Evolutionary conservation across 805 yeast genomes (phyloP), one percentile per base, ranked within the genome.

Genomic region (Cyberlindnera nakhonratchasimensis): DNA sequence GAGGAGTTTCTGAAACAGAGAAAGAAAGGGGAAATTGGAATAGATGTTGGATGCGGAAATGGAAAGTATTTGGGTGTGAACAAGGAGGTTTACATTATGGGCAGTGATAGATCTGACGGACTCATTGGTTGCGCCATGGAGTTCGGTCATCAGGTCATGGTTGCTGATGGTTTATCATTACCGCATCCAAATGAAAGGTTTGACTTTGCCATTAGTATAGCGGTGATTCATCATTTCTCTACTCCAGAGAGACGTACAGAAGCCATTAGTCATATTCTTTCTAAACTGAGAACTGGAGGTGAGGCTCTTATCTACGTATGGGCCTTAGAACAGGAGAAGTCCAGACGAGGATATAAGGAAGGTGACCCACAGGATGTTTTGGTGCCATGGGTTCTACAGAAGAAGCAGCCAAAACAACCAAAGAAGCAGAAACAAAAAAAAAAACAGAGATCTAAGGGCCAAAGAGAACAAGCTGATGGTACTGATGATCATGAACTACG

Each of bases 31-130:
- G 65, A 82, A 1, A 48, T 91, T 1, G 99, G 99, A 1, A 70
- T 89, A 22, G 99, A 93, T 65, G 87, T 91, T 17, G 99, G 99
- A 0, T 91, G 98, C 62, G 99, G 99, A 3, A 93, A 93, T 61
- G 99, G 99, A 2, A 93, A 93, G 59, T 93, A 93, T 59, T 62
- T 91, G 30, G 75, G 74, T 2, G 74, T 89, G 11, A 90, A 91
- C 61, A 69, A 74, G 8, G 71, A 83, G 34, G 61, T 91, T 4
- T 82, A 62, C 55, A 72, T 90, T 22, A 61, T 91, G 14, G 98
- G 96, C 1, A 69, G 77, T 20, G 91, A 83, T 48, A 71, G 83
- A 40, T 85, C 93, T 1, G 75, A 74, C 34, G 90, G 91, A 0
- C 64, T 86, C 29, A 71, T 85, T 11, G 62, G 61, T 14, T 85